These are phyloP conservation scores for Collybia sordida DNA, from an alignment of 768 basidiomycete genomes.

Conservation along the genomic window DNA sequence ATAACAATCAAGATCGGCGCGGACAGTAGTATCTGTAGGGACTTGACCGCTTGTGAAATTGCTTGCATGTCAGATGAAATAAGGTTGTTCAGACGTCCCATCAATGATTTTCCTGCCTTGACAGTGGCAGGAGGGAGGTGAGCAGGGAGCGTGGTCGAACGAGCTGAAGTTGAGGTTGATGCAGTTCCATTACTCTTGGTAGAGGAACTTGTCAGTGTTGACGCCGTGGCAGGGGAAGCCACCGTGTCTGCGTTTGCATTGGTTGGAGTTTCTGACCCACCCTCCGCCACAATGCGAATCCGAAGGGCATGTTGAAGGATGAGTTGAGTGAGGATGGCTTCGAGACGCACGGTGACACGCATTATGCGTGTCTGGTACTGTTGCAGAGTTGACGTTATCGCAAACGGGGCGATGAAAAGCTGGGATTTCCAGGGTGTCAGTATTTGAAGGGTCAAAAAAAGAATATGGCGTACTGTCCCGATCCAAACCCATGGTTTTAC, in stretches of 20 bases:
- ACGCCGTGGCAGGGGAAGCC: not conserved
- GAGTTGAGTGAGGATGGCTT: constrained; percentile 41
- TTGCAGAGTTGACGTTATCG: constrained; percentile 6
- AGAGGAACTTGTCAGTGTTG: not conserved
- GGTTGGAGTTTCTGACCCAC: constrained; percentile 2
- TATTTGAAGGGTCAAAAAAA: constrained; percentile 37
- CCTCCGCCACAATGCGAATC: constrained; percentile 54
- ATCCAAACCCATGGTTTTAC: constrained; percentile 74
- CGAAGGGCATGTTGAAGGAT: constrained; percentile 50
- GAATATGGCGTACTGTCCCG: constrained; percentile 27
- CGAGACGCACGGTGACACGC: constrained; percentile 41
- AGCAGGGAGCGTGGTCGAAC: constrained; percentile 6
- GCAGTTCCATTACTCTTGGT: constrained; percentile 2
- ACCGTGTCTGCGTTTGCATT: too few relatives aligned
- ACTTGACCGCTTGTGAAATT: constrained; percentile 31
- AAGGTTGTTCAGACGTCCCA: constrained; percentile 76
- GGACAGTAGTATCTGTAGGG: constrained; percentile 31
- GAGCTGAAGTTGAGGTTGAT: constrained; percentile 1
- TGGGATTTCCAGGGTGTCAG: constrained; percentile 15
- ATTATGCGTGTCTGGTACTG: constrained; percentile 31
- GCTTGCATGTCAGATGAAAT: constrained; percentile 58
- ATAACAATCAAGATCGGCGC: constrained; percentile 36
- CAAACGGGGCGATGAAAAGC: constrained; percentile 24
- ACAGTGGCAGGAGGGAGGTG: constrained; percentile 3
- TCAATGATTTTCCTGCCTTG: constrained; percentile 28